Conservation (phyloP, 2,329 filamentous ascomycete genomes). For the Fusarium haematococcum region DNA sequence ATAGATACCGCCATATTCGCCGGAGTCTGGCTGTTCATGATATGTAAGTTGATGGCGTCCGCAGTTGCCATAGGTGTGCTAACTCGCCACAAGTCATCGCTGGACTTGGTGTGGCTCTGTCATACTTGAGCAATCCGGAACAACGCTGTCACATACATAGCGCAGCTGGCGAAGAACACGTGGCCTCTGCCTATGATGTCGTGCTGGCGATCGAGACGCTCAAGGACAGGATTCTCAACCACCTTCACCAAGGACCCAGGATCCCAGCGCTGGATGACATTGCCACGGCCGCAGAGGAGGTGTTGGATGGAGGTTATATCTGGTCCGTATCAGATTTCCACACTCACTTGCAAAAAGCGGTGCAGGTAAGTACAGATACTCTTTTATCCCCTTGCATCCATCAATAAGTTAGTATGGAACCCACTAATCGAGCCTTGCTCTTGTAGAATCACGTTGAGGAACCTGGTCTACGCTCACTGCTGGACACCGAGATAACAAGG, state of each 20-base stretch:
- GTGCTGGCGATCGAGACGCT: fast-evolving
- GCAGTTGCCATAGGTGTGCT: background rate
- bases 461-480: background rate
- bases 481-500: background rate
- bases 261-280: fast-evolving
- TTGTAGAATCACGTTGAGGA: background rate
- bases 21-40: background rate
- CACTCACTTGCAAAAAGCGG: background rate
- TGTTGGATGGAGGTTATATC: background rate
- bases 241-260: background rate
- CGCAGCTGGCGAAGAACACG: background rate
- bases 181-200: background rate
- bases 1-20: background rate
- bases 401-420: background rate
- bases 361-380: background rate
- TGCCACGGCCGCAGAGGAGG: background rate
- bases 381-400: background rate
- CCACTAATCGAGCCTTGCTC: background rate
- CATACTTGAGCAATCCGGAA: background rate
- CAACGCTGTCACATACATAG: background rate
- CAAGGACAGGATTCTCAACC: background rate
- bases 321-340: background rate
- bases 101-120: background rate
- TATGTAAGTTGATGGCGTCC: background rate
- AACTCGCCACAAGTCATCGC: background rate